These are phyloP conservation scores for Fusarium sp. DNA, from an alignment of 2,329 filamentous ascomycete genomes.

Conservation along the genomic window DNA sequence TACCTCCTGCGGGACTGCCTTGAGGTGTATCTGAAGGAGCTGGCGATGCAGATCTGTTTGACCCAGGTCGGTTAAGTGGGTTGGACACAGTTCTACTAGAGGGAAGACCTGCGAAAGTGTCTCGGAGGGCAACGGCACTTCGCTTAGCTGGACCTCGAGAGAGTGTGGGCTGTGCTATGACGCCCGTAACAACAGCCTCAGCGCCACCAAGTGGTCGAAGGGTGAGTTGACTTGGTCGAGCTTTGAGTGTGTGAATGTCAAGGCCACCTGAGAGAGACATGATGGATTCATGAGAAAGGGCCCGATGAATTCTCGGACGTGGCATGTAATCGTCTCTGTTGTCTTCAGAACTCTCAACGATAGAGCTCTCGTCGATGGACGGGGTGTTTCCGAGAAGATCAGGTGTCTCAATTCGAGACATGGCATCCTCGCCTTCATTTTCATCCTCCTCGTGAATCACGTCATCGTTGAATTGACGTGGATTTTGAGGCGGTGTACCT, in stretches of 20 bases:
- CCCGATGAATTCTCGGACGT: constrained; percentile 67
- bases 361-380: constrained; percentile 51
- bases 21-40: constrained; percentile 39
- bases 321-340: constrained; percentile 52
- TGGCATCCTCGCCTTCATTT: constrained; percentile 40
- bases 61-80: constrained; percentile 42
- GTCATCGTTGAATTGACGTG: constrained; percentile 41
- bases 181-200: constrained; percentile 67
- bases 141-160: constrained; percentile 58
- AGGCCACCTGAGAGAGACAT: constrained; percentile 88
- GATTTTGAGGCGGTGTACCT: constrained; percentile 41
- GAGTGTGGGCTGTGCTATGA: constrained; percentile 69
- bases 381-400: constrained; percentile 43
- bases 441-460: constrained; percentile 55
- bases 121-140: constrained; percentile 69
- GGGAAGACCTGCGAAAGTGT: constrained; percentile 59
- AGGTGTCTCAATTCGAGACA: constrained; percentile 40
- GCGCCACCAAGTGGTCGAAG: constrained; percentile 63
- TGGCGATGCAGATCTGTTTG: constrained; percentile 39
- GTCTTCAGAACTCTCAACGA: constrained; percentile 46
- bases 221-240: constrained; percentile 80
- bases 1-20: constrained; percentile 40
- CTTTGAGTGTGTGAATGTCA: constrained; percentile 86
- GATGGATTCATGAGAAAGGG: constrained; percentile 86
- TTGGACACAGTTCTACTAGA: constrained; percentile 48